A percentile compares a stretch with the other conserved stretches of the same genome.
These are phyloP conservation scores for Paraphoma chrysanthemicola DNA, from an alignment of 2,329 filamentous ascomycete genomes.

Conservation along the genomic window DNA sequence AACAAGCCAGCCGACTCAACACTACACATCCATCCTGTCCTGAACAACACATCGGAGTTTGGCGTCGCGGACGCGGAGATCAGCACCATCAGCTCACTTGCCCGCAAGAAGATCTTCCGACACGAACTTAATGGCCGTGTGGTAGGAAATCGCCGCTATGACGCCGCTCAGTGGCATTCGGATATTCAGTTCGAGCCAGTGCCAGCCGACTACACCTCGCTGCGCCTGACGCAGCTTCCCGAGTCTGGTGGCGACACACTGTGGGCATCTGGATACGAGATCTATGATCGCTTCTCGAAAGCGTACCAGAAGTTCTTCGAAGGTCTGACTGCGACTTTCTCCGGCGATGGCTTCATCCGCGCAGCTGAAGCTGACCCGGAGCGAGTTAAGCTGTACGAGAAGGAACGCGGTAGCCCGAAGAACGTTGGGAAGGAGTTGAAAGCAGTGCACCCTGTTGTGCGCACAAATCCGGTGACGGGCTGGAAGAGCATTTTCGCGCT, in stretches of 20 bases:
- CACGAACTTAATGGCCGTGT: constrained; percentile 8
- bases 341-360: constrained; percentile 25
- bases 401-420: constrained; percentile 27
- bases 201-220: constrained; percentile 68
- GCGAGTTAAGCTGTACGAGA: constrained; percentile 14
- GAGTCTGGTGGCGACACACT: constrained; percentile 49
- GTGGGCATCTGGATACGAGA: constrained; percentile 53
- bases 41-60: constrained; percentile 34
- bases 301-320: constrained; percentile 31
- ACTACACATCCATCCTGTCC: constrained; percentile 67
- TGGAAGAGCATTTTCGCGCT: constrained; percentile 44
- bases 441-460: constrained; percentile 36
- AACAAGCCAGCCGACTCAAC: constrained; percentile 57
- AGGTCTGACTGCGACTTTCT: constrained; percentile 31
- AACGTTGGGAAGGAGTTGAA: constrained; percentile 30
- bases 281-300: constrained; percentile 39
- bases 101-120: constrained; percentile 36
- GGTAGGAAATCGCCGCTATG: constrained; percentile 47
- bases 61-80: constrained; percentile 43
- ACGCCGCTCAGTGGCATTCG: constrained; percentile 61
- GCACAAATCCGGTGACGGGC: constrained; percentile 42
- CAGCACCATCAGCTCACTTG: constrained; percentile 43
- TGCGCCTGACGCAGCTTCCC: constrained; percentile 55
- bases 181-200: constrained; percentile 71
- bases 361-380: constrained; percentile 17